Evolutionary conservation across 805 yeast species (phyloP).

Genomic region (Cyberlindnera bimundalis): DNA sequence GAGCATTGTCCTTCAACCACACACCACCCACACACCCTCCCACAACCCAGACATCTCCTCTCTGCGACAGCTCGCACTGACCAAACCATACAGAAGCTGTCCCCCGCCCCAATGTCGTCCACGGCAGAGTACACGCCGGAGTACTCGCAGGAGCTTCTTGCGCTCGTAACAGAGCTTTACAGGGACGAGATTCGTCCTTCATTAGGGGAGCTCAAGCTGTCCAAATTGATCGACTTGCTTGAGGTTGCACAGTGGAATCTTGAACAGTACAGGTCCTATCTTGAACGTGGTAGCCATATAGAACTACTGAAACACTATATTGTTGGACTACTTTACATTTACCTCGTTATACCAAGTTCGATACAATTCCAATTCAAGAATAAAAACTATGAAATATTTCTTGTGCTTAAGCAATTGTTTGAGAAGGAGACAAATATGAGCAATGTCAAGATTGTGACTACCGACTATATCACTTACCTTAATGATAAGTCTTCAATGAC

Average conservation of each 20-base stretch:
- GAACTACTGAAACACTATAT: constrained; percentile 34
- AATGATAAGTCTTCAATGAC: constrained; percentile 15
- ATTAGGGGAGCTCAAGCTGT: constrained; percentile 31
- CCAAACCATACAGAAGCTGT: background rate
- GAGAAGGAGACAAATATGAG: constrained; percentile 38
- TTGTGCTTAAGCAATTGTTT: constrained; percentile 33
- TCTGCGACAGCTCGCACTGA: too few relatives aligned
- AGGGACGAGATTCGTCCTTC: constrained; percentile 32
- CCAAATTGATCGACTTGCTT: constrained; percentile 35
- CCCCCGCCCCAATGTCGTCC: too few relatives aligned
- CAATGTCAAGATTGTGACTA: constrained; percentile 36
- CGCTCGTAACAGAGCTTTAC: constrained; percentile 30
- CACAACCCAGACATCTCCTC: too few relatives aligned
- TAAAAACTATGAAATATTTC: constrained; percentile 36
- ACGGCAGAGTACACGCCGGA: constrained; percentile 34
- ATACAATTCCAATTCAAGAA: constrained; percentile 39
- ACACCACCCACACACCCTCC: too few relatives aligned
- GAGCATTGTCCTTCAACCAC: too few relatives aligned
- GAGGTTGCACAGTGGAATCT: constrained; percentile 35
- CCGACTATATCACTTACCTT: constrained; percentile 31
- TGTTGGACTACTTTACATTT: constrained; percentile 36
- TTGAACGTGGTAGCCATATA: constrained; percentile 20
- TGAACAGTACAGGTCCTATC: constrained; percentile 29
- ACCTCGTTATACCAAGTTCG: constrained; percentile 36
- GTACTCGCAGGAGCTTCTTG: constrained; percentile 35